These are phyloP conservation scores for Fusarium illudens DNA, from an alignment of 2,329 filamentous ascomycete species.

Conservation along the genomic window DNA sequence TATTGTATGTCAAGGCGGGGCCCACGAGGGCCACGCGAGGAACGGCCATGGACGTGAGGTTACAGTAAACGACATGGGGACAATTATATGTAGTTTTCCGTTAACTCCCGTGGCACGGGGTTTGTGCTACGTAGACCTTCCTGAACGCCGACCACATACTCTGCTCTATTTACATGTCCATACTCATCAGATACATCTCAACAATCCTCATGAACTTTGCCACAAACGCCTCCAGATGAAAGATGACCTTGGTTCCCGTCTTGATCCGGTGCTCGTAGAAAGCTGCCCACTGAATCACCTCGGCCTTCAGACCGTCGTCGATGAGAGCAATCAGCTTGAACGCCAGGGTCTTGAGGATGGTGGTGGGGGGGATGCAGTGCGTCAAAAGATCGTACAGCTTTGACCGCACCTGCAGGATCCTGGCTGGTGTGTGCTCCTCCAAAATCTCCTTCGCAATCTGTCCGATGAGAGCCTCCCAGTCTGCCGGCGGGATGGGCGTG, in stretches of 20 bases:
- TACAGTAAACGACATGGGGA: not conserved
- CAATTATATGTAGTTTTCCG: slow-evolving; percentile 10
- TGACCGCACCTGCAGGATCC: slow-evolving; percentile 86
- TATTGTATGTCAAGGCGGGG: not conserved
- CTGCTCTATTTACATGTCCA: slow-evolving; percentile 67
- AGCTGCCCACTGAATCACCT: slow-evolving; percentile 94
- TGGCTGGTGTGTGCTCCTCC: slow-evolving; percentile 87
- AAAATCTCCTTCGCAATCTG: slow-evolving; percentile 94
- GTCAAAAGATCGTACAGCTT: slow-evolving; percentile 98
- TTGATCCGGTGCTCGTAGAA: slow-evolving; percentile 97
- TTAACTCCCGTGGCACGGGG: slow-evolving; percentile 11
- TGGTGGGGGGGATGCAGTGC: slow-evolving; percentile 95
- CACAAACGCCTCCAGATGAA: slow-evolving; percentile 97
- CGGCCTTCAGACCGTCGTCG: slow-evolving; percentile 87
- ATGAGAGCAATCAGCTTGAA: slow-evolving; percentile 90
- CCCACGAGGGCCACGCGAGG: not conserved
- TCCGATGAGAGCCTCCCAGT: slow-evolving; percentile 93
- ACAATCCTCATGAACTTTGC: slow-evolving; percentile 98
- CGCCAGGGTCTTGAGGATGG: slow-evolving; percentile 91
- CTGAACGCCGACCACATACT: slow-evolving; percentile 37
- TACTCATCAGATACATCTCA: slow-evolving; percentile 90
- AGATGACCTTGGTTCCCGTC: slow-evolving; percentile 93
- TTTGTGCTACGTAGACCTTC: slow-evolving; percentile 26
- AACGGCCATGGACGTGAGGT: not conserved
- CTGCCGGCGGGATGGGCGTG: slow-evolving; percentile 90